Base-by-base conservation (phyloP, 1,284 basidiomycete species). In the Cronartium quercuum region DNA sequence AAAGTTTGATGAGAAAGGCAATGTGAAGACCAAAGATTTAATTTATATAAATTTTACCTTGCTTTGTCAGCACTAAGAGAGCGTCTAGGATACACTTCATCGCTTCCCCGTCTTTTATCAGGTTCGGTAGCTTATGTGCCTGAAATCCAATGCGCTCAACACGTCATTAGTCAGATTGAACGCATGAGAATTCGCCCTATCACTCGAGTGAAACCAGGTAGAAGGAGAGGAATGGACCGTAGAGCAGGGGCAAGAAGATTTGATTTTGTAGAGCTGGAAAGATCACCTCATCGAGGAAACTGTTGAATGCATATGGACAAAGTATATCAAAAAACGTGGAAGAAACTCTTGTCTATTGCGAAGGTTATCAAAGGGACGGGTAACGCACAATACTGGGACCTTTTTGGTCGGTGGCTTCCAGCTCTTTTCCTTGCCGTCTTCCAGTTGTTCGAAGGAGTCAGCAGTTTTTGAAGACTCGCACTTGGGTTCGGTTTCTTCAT, bases 21-120 rank as follows among this genome's bases (percentile, higher is more conserved):
- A 13, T 34, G 55, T 3, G 18, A 7, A 41, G n/a, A 67, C n/a
- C n/a, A 21, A 24, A 61, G 58, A 61, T 15, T 18, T 9, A 29
- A 29, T 29, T 29, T 29, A 29, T 29, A 6, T 6, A 15, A 21
- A 51, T 6, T 3, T 60, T 42, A 69, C 75, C 89, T 81, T 92
- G 90, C 83, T 91, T 92, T 42, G 90, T 91, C 64, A 92, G 83
- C 15, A 91, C 91, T 21, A 91, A 86, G 86, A 91, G 89, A 6
- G 89, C 89, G 78, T 91, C 91, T 38, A 92, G 84, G 7, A 92
- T 82, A 77, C 87, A 88, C 80, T 91, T 91, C 88, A 92, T 90
- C 3, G 90, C 86, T 57, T 90, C 89, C 4, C 84, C 85, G 0
- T 89, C 90, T 77, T 88, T 87, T 55, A 91, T 89, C 69, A 91